phyloP scores from a whole-genome alignment of 768 basidiomycete genomes.

The Lactifluus subvellereus region DNA sequence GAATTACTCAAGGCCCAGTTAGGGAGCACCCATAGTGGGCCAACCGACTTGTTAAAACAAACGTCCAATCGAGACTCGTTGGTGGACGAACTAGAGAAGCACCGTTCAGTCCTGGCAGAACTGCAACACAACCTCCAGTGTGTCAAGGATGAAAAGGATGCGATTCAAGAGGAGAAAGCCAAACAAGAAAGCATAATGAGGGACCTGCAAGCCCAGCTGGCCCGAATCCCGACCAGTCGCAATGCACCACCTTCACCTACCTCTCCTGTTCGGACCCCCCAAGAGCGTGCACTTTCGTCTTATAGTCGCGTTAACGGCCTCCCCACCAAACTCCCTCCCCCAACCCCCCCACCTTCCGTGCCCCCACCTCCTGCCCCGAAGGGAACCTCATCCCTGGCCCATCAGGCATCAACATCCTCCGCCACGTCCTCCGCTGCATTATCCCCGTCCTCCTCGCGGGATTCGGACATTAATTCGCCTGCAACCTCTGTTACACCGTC shows the following conservation, averaged over 20 bases:
- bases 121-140: slow-evolving; percentile 72
- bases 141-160: slow-evolving; percentile 79
- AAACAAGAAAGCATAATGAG: slow-evolving; percentile 64
- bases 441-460: slow-evolving; percentile 57
- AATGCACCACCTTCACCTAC: slow-evolving; percentile 36
- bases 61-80: slow-evolving; percentile 71
- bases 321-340: slow-evolving; percentile 77
- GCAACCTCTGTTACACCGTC: slow-evolving; percentile 37
- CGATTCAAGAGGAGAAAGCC: slow-evolving; percentile 62
- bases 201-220: slow-evolving; percentile 70
- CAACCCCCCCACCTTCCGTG: slow-evolving; percentile 80
- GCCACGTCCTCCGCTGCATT: slow-evolving; percentile 47
- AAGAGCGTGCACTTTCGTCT: slow-evolving; percentile 41
- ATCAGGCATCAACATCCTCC: slow-evolving; percentile 47
- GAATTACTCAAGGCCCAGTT: slow-evolving; percentile 54
- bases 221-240: slow-evolving; percentile 42
- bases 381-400: slow-evolving; percentile 43
- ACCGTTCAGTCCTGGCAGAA: slow-evolving; percentile 70
- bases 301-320: slow-evolving; percentile 57
- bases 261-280: slow-evolving; percentile 46
- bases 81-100: slow-evolving; percentile 67
- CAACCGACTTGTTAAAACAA: slow-evolving; percentile 60
- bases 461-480: slow-evolving; percentile 64
- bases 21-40: slow-evolving; percentile 50
- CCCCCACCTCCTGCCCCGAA: slow-evolving; percentile 80